Evolutionary conservation across 345 rosid species (phyloP).

Genomic region (Lenwebbia sp.): DNA sequence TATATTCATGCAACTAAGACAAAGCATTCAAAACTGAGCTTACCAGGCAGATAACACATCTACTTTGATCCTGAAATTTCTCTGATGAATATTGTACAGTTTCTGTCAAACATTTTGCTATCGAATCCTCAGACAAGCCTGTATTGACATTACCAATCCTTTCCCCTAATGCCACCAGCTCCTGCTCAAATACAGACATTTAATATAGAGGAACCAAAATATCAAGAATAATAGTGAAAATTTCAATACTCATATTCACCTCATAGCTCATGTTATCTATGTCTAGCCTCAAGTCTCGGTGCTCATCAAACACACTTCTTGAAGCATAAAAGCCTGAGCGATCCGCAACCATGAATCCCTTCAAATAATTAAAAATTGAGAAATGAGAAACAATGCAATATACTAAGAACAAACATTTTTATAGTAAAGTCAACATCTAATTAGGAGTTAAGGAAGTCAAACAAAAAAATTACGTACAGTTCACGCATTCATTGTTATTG

Average conservation of each 20-base stretch:
- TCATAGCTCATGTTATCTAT: constrained; percentile 80
- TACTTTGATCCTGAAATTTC: constrained; percentile 36
- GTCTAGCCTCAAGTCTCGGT: constrained; percentile 84
- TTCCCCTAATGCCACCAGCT: constrained; percentile 76
- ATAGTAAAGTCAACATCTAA: not conserved
- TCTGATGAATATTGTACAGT: constrained; percentile 21
- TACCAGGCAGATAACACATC: constrained; percentile 87
- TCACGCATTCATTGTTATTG: not conserved
- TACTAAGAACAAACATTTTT: not conserved
- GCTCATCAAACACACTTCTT: constrained; percentile 51
- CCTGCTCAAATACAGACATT: constrained; percentile 29
- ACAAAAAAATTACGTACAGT: not conserved
- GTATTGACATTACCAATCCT: constrained; percentile 82
- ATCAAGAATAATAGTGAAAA: not conserved
- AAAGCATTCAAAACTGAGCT: not conserved
- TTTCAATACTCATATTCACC: constrained; percentile 20
- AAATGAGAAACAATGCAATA: not conserved
- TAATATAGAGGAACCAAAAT: not conserved
- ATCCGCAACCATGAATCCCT: constrained; percentile 52
- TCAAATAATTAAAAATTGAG: constrained; percentile 3
- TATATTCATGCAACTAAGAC: not conserved
- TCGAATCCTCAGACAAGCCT: constrained; percentile 51
- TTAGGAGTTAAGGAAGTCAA: not conserved
- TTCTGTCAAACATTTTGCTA: constrained; percentile 49
- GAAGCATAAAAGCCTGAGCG: constrained; percentile 42